Evolutionary conservation across 2,329 filamentous ascomycete genomes (phyloP).

Genomic region (Phyllosticta citrichinensis): DNA sequence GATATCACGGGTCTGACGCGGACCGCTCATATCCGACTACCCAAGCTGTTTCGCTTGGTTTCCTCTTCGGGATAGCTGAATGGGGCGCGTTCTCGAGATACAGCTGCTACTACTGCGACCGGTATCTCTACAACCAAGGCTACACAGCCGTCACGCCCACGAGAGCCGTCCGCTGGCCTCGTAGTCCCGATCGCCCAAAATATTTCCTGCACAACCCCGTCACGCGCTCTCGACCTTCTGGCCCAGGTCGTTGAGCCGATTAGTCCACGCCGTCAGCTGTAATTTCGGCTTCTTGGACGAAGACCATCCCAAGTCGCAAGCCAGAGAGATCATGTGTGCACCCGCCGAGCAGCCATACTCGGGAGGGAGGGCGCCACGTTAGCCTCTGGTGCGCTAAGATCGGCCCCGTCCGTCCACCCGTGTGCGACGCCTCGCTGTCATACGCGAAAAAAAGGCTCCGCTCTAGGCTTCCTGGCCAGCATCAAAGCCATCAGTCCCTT

Average conservation of each 20-base stretch:
- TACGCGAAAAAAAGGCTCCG: neutral
- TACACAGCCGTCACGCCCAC: neutral
- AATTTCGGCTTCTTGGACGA: neutral
- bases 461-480: neutral
- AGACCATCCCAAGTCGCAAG: neutral
- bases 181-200: neutral
- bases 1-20: neutral
- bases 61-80: neutral
- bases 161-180: neutral
- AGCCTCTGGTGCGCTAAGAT: neutral
- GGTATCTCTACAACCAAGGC: neutral
- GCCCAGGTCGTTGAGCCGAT: neutral
- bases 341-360: neutral
- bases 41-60: neutral
- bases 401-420: neutral
- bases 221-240: neutral
- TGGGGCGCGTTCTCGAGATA: neutral
- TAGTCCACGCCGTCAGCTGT: neutral
- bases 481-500: neutral
- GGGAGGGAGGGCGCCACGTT: neutral
- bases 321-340: neutral
- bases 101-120: neutral
- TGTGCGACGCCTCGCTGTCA: slow-evolving; percentile 6
- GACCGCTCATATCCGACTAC: neutral
- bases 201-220: neutral